Percentiles rank a stretch among this genome's conserved stretches.
Evolutionary conservation across 306 rosid genomes (phyloP).

Genomic region (cucumber (Cucumis sativus)): Cucumber_9930_V3 NC_026658.2:18606501-18607000

Average conservation of each 20-base stretch:
- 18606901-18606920: slow-evolving; percentile 67
- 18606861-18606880: slow-evolving; percentile 78
- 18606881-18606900: slow-evolving; percentile 88
- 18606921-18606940: slow-evolving; percentile 67
- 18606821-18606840: slow-evolving; percentile 88
- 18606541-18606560: slow-evolving; percentile 40
- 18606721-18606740: slow-evolving; percentile 95
- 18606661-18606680: slow-evolving; percentile 51
- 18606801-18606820: slow-evolving; percentile 72
- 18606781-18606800: slow-evolving; percentile 87
- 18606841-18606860: slow-evolving; percentile 85
- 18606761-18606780: slow-evolving; percentile 75
- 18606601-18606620: slow-evolving; percentile 58
- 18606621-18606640: slow-evolving; percentile 64
- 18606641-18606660: slow-evolving; percentile 36
- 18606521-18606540: slow-evolving; percentile 38
- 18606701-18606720: slow-evolving; percentile 87
- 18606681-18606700: slow-evolving; percentile 44
- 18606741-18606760: slow-evolving; percentile 80
- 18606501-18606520: slow-evolving; percentile 31
- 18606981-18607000: neutral
- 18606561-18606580: slow-evolving; percentile 62
- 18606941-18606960: slow-evolving; percentile 74
- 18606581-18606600: slow-evolving; percentile 47
- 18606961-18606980: slow-evolving; percentile 90